Evolutionary conservation across 352 stramenopile species (phyloP).

Genomic region (Globisporangium cystogenes): DNA sequence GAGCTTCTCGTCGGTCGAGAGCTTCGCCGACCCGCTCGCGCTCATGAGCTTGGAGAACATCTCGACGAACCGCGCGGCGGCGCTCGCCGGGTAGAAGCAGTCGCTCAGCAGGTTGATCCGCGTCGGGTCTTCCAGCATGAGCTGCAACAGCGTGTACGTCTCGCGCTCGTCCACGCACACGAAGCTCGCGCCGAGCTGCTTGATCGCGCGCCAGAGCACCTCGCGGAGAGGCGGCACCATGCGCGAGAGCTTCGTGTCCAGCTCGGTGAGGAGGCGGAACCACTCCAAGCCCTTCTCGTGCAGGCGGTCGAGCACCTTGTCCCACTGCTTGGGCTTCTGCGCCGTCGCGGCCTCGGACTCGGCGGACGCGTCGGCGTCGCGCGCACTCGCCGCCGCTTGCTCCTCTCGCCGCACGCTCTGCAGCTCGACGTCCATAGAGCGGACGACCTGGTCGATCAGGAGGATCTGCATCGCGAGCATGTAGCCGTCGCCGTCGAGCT

Average conservation of each 20-base stretch:
- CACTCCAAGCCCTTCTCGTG: slow-evolving; percentile 79
- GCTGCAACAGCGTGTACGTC: slow-evolving; percentile 69
- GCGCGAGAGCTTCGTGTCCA: slow-evolving; percentile 75
- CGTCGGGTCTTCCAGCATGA: slow-evolving; percentile 83
- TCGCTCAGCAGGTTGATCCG: slow-evolving; percentile 76
- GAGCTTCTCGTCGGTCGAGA: slow-evolving; percentile 71
- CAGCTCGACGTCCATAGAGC: slow-evolving; percentile 43
- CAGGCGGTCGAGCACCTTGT: slow-evolving; percentile 38
- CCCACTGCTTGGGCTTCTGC: slow-evolving; percentile 23
- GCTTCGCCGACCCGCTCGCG: slow-evolving; percentile 51
- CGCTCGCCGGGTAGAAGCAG: slow-evolving; percentile 74
- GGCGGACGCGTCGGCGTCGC: too few relatives aligned
- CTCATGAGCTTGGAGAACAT: slow-evolving; percentile 88
- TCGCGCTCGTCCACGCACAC: slow-evolving; percentile 80
- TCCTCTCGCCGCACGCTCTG: slow-evolving; percentile 35
- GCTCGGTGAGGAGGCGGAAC: slow-evolving; percentile 71
- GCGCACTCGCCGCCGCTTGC: slow-evolving; percentile 9
- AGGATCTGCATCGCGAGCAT: slow-evolving; percentile 80
- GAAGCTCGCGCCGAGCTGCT: slow-evolving; percentile 72
- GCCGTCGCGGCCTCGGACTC: too few relatives aligned
- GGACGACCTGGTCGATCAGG: slow-evolving; percentile 76
- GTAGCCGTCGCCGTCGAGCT: slow-evolving; percentile 55
- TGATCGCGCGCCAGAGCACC: slow-evolving; percentile 77
- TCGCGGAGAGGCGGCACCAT: slow-evolving; percentile 84
- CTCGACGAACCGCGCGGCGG: slow-evolving; percentile 72